A percentile compares a stretch with the other conserved stretches of the same genome.
Conservation (phyloP, 2,329 filamentous ascomycete species). For the Aspergillus ibericus region DNA sequence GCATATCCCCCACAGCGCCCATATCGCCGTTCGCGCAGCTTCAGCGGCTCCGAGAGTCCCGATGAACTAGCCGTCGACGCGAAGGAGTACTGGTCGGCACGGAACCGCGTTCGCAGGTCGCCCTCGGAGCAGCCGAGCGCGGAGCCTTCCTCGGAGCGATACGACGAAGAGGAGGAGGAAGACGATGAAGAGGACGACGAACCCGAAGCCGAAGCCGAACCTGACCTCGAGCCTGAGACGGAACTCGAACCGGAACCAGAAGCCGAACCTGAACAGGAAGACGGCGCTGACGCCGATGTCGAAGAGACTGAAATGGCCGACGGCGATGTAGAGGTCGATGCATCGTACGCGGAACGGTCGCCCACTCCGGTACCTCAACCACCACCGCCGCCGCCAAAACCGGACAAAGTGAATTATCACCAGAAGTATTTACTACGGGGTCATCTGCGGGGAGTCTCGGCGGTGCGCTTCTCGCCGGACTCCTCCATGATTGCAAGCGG, state of each 20-base stretch:
- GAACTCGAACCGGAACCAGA: not conserved
- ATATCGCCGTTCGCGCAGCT: constrained; percentile 26
- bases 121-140: not conserved
- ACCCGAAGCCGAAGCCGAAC: not conserved
- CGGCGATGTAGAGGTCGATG: constrained; percentile 13
- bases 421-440: constrained; percentile 71
- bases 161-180: not conserved
- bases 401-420: constrained; percentile 65
- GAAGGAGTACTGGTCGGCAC: constrained; percentile 36
- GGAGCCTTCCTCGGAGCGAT: not conserved
- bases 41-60: constrained; percentile 42
- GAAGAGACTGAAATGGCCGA: constrained; percentile 23
- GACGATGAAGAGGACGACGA: not conserved
- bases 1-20: constrained; percentile 31
- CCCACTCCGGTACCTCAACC: constrained; percentile 40
- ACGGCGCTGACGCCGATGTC: constrained; percentile 13
- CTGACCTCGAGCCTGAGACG: not conserved
- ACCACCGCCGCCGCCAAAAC: constrained; percentile 49
- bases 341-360: constrained; percentile 31
- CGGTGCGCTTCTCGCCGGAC: constrained; percentile 88
- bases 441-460: constrained; percentile 75
- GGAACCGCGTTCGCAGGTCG: constrained; percentile 26
- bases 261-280: not conserved
- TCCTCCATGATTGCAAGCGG: constrained; percentile 85
- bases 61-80: constrained; percentile 48